Percentiles rank a stretch among this genome's conserved stretches.
phyloP scores from a whole-genome alignment of 495 filamentous ascomycete genomes.

The Bacidia gigantensis region DNA sequence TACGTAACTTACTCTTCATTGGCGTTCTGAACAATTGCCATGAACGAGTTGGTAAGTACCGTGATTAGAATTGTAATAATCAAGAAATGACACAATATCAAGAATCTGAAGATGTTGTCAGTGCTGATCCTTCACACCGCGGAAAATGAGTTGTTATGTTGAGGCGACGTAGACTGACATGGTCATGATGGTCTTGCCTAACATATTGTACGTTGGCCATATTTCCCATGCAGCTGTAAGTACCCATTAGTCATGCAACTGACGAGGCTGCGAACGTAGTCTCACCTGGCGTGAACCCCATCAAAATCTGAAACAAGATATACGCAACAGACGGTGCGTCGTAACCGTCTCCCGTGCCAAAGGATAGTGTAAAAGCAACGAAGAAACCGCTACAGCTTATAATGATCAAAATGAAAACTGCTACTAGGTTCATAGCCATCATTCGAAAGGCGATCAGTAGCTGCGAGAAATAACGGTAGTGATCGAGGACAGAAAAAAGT shows the following conservation, averaged over 20 bases:
- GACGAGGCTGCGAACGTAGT: not conserved
- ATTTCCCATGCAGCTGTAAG: constrained; percentile 47
- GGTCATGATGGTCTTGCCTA: constrained; percentile 61
- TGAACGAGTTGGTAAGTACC: constrained; percentile 85
- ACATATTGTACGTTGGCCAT: constrained; percentile 64
- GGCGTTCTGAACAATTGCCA: constrained; percentile 82
- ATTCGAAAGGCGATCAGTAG: constrained; percentile 83
- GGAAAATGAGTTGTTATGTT: no score
- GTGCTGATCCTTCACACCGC: no score
- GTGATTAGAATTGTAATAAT: constrained; percentile 90
- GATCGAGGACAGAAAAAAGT: constrained; percentile 81
- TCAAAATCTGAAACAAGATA: constrained; percentile 78
- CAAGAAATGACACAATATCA: constrained; percentile 89
- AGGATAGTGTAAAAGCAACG: constrained; percentile 77
- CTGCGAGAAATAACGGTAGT: constrained; percentile 90
- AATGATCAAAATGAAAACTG: constrained; percentile 67
- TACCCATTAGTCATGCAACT: not conserved
- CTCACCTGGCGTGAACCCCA: constrained; percentile 58
- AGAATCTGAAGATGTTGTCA: constrained; percentile 6
- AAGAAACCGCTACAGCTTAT: constrained; percentile 88
- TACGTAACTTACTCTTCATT: constrained; percentile 58
- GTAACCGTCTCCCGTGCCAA: constrained; percentile 42
- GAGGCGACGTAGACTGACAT: constrained; percentile 35
- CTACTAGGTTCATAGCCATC: constrained; percentile 78
- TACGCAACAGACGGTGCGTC: constrained; percentile 62